Percentiles rank a stretch among this genome's conserved stretches.
Conservation (phyloP, 345 rosid genomes). For the Carallia pectinifolia region DNA sequence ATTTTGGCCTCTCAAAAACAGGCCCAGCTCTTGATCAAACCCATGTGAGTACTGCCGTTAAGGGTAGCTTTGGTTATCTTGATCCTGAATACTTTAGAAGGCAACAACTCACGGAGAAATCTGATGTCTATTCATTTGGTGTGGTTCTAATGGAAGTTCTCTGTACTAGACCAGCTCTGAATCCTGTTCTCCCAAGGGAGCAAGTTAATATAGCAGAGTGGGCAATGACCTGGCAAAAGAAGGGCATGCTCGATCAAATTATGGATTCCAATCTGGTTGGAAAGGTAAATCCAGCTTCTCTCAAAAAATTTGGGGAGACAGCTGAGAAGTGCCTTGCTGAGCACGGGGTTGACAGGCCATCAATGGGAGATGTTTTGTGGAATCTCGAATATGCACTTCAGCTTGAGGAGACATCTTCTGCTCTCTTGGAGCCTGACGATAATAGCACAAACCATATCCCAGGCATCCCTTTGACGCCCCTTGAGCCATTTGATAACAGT, state of each 20-base stretch:
- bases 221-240: slow-evolving; percentile 98
- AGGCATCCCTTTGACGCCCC: slow-evolving; percentile 75
- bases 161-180: slow-evolving; percentile 92
- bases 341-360: slow-evolving; percentile 87
- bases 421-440: slow-evolving; percentile 88
- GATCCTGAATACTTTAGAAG: slow-evolving; percentile 98
- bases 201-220: slow-evolving; percentile 99
- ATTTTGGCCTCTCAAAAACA: slow-evolving; percentile 93
- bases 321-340: slow-evolving; percentile 98
- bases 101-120: slow-evolving; percentile 94
- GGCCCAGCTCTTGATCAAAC: slow-evolving; percentile 94
- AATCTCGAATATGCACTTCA: slow-evolving; percentile 92
- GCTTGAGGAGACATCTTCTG: slow-evolving; percentile 88
- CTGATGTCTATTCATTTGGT: slow-evolving; percentile 96
- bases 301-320: slow-evolving; percentile 92
- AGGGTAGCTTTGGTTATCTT: slow-evolving; percentile 97
- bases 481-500: slow-evolving; percentile 88
- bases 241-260: slow-evolving; percentile 92
- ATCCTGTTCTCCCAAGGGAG: slow-evolving; percentile 93
- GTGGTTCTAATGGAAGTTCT: slow-evolving; percentile 98
- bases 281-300: slow-evolving; percentile 83
- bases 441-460: slow-evolving; percentile 95
- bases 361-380: slow-evolving; percentile 99
- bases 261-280: slow-evolving; percentile 85
- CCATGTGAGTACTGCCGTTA: slow-evolving; percentile 98